These are phyloP conservation scores for Persicaria maculosa DNA, from an alignment of 148 eudicot genomes.

Conservation along the genomic window DNA sequence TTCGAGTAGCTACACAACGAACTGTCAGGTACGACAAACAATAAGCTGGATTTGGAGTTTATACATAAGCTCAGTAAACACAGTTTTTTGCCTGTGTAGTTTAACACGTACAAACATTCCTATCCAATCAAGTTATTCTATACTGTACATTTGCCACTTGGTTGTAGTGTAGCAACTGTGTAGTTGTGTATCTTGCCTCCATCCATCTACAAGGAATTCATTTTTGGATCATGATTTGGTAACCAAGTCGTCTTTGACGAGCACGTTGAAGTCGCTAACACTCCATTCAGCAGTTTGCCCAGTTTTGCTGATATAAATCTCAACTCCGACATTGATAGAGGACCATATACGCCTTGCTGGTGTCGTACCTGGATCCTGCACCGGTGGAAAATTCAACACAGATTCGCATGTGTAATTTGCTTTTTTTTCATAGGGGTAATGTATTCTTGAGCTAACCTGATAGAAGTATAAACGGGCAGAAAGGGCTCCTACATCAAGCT, in stretches of 20 bases:
- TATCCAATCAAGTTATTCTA: not conserved
- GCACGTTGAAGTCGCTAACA: constrained; percentile 29
- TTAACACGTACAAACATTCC: not conserved
- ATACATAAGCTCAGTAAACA: not conserved
- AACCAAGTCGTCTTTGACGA: not conserved
- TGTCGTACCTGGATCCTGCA: constrained; percentile 32
- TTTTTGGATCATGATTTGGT: not conserved
- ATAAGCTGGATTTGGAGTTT: too few relatives aligned
- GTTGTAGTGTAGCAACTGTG: too few relatives aligned
- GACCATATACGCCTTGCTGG: constrained; percentile 28
- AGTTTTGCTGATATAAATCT: constrained; percentile 20
- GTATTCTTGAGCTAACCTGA: constrained; percentile 20
- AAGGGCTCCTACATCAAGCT: constrained; percentile 26
- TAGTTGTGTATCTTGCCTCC: not conserved
- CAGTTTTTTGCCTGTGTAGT: not conserved
- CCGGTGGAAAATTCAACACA: not conserved
- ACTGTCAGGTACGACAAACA: too few relatives aligned
- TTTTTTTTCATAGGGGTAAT: not conserved
- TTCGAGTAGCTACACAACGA: too few relatives aligned
- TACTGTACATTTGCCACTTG: not conserved
- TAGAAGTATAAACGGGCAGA: constrained; percentile 30
- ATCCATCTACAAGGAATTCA: not conserved
- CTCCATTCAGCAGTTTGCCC: constrained; percentile 30
- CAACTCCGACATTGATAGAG: constrained; percentile 24
- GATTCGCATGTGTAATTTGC: not conserved